phyloP scores from a whole-genome alignment of 257 asterid genomes.

The Sherardia arvensis region DNA sequence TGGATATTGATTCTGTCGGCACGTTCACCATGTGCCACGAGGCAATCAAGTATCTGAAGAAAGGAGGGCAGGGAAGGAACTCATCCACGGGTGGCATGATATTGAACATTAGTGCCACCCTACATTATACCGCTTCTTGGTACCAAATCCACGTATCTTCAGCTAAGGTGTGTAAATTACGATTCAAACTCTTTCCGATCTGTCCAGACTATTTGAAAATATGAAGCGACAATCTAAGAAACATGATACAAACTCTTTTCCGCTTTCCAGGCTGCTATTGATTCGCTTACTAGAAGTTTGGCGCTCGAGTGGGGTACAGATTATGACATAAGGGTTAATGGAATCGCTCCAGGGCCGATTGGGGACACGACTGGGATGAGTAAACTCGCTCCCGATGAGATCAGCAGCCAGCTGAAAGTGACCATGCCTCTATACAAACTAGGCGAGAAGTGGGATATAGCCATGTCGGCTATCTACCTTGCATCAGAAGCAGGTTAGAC shows the following conservation, averaged over 20 bases:
- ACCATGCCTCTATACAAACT: conserved; percentile 48
- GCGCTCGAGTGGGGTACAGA: conserved; percentile 94
- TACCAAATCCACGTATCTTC: conserved; percentile 90
- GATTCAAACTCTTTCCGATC: background rate
- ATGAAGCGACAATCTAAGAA: no score
- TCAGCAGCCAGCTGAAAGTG: conserved; percentile 27
- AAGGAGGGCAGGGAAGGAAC: conserved; percentile 52
- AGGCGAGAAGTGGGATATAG: conserved; percentile 93
- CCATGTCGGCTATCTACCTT: conserved; percentile 82
- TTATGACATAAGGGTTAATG: conserved; percentile 72
- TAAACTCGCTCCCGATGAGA: conserved; percentile 63
- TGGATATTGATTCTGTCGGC: conserved; percentile 91
- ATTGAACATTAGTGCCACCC: conserved; percentile 79
- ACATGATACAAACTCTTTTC: background rate
- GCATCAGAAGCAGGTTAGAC: conserved; percentile 74
- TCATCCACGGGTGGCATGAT: conserved; percentile 65
- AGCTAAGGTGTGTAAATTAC: conserved; percentile 55
- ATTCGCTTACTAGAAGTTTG: conserved; percentile 67
- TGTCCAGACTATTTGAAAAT: background rate
- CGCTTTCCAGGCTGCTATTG: conserved; percentile 78
- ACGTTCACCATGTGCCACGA: conserved; percentile 93
- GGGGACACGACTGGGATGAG: conserved; percentile 68
- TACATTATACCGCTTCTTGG: conserved; percentile 88
- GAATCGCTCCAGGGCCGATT: conserved; percentile 89
- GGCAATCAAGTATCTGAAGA: conserved; percentile 60